Evolutionary conservation across 306 rosid species (phyloP).

Genomic region (Quercus wislizeni): DNA sequence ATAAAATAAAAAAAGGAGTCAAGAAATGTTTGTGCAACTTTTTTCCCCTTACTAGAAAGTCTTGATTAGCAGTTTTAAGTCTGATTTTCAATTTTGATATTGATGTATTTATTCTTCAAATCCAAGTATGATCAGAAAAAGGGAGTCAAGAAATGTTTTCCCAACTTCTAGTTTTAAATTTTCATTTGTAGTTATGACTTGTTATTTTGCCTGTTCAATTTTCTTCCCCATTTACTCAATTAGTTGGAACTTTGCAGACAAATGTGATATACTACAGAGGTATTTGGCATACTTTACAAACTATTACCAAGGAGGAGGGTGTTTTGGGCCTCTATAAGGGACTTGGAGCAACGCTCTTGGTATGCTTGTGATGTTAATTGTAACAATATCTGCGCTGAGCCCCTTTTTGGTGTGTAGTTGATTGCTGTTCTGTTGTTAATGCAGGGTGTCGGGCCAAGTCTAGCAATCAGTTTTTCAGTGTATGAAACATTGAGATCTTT

Average conservation of each 20-base stretch:
- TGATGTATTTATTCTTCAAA: conserved; percentile 10
- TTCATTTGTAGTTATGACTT: background rate
- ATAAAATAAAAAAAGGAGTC: background rate
- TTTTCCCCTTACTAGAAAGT: background rate
- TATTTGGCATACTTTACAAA: conserved; percentile 71
- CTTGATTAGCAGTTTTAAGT: background rate
- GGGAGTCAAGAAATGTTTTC: conserved; percentile 2
- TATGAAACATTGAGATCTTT: conserved; percentile 80
- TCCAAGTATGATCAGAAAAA: background rate
- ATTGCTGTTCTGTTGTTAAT: conserved; percentile 18
- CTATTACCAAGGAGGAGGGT: conserved; percentile 87
- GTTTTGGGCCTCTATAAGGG: conserved; percentile 86
- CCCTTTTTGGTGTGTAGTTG: conserved; percentile 19
- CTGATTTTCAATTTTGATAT: background rate
- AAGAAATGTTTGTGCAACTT: conserved; percentile 2
- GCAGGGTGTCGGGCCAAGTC: conserved; percentile 96
- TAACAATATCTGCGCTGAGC: conserved; percentile 4
- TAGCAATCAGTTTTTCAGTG: conserved; percentile 94
- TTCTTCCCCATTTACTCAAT: conserved; percentile 16
- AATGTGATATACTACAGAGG: conserved; percentile 75
- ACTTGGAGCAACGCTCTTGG: conserved; percentile 97
- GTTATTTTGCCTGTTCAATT: background rate
- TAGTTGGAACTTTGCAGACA: conserved; percentile 58
- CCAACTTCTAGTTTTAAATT: background rate
- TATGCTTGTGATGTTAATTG: conserved; percentile 36